Conservation (phyloP, 2,329 filamentous ascomycete species). For the Ophiostoma ips region DNA sequence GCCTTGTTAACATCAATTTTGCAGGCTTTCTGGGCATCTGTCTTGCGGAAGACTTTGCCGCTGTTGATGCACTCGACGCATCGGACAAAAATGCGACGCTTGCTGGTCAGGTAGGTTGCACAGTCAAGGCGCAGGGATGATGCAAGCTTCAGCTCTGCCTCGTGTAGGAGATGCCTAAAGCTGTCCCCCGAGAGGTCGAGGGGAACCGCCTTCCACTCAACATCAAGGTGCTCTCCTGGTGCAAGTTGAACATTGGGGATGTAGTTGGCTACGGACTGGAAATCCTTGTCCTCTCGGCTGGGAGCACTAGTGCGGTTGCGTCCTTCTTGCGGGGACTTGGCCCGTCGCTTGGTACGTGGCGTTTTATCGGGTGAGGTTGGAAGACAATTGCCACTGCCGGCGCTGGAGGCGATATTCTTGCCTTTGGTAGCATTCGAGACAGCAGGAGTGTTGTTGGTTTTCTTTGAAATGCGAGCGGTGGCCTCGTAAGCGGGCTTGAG, state of each 20-base stretch:
- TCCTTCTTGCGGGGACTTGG: neutral
- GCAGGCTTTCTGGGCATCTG: conserved; percentile 89
- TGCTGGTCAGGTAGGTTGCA: conserved; percentile 81
- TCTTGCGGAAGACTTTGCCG: conserved; percentile 83
- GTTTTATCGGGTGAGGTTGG: neutral
- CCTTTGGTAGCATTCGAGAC: conserved; percentile 3
- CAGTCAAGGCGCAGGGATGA: conserved; percentile 70
- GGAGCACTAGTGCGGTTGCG: conserved; percentile 6
- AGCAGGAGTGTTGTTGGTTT: neutral
- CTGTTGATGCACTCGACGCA: conserved; percentile 53
- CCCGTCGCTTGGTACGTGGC: neutral
- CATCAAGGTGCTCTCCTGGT: conserved; percentile 59
- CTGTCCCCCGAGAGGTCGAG: conserved; percentile 65
- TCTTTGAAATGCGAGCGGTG: conserved; percentile 8
- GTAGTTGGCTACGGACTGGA: conserved; percentile 54
- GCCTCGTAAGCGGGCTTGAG: conserved; percentile 2
- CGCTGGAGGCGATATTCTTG: conserved; percentile 16
- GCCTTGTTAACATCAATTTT: conserved; percentile 98
- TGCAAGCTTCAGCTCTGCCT: conserved; percentile 64
- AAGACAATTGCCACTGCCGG: neutral
- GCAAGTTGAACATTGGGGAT: conserved; percentile 53
- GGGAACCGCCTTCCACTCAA: conserved; percentile 73
- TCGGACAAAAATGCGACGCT: conserved; percentile 76
- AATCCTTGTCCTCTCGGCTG: conserved; percentile 64
- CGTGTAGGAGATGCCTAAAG: conserved; percentile 55